These are phyloP conservation scores for Lecanicillium sp. DNA, from an alignment of 2,329 filamentous ascomycete species.

Conservation along the genomic window DNA sequence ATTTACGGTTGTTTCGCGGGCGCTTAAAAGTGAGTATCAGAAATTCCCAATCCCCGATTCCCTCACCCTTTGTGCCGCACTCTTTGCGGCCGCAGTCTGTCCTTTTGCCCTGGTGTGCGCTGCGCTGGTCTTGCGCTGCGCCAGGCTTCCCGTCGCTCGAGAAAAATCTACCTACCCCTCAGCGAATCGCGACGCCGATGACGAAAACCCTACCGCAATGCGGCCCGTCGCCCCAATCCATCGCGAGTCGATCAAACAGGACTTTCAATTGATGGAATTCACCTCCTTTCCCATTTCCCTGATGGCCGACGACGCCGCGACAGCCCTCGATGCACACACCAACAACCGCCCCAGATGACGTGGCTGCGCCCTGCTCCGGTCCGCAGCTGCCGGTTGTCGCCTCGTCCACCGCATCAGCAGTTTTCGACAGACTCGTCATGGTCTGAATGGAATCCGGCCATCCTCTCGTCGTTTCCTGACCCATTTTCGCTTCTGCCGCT, in stretches of 20 bases:
- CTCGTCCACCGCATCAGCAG: too few relatives aligned
- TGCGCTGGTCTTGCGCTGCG: too few relatives aligned
- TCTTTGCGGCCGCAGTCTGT: constrained; percentile 16
- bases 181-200: constrained; percentile 9
- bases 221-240: too few relatives aligned
- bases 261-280: not conserved
- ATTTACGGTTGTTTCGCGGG: constrained; percentile 43
- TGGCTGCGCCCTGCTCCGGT: constrained; percentile 1
- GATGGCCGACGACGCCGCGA: too few relatives aligned
- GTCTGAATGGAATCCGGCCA: not conserved
- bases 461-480: not conserved
- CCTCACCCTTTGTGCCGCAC: constrained; percentile 2
- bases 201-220: constrained; percentile 13
- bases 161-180: constrained; percentile 17
- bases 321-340: too few relatives aligned
- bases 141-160: constrained; percentile 13
- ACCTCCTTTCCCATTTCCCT: not conserved
- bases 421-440: not conserved
- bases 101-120: constrained; percentile 19
- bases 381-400: not conserved
- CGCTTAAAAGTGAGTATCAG: constrained; percentile 48
- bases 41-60: constrained; percentile 13
- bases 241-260: not conserved
- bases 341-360: constrained; percentile 6
- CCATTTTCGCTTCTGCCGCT: not conserved